phyloP scores from a whole-genome alignment of 2,329 filamentous ascomycete species.

The Paraphaeosphaeria sporulosa region DNA sequence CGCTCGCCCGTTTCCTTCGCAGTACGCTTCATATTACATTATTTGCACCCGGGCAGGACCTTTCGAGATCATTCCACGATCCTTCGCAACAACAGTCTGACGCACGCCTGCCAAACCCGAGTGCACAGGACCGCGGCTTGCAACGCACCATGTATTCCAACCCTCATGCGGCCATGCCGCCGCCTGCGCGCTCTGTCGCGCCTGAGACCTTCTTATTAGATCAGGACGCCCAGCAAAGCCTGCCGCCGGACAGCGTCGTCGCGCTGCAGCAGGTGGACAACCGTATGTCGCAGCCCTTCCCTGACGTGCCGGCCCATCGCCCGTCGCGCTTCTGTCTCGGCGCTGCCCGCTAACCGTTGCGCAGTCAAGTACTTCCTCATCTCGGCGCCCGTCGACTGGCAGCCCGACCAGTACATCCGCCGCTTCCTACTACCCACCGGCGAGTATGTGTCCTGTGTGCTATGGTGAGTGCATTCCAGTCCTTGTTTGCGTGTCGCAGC shows the following conservation, averaged over 20 bases:
- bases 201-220: slow-evolving; percentile 99
- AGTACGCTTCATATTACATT: slow-evolving; percentile 48
- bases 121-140: slow-evolving; percentile 41
- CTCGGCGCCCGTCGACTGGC: slow-evolving; percentile 97
- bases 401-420: slow-evolving; percentile 93
- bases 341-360: slow-evolving; percentile 39
- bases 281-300: slow-evolving; percentile 65
- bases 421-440: slow-evolving; percentile 94
- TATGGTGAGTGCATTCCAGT: slow-evolving; percentile 68
- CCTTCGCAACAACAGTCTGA: slow-evolving; percentile 33
- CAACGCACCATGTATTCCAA: slow-evolving; percentile 57
- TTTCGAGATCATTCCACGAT: slow-evolving; percentile 38
- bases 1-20: slow-evolving; percentile 46
- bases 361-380: slow-evolving; percentile 99
- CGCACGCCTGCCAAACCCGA: slow-evolving; percentile 37
- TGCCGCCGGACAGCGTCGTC: slow-evolving; percentile 95
- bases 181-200: slow-evolving; percentile 71
- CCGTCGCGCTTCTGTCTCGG: slow-evolving; percentile 24
- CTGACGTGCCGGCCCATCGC: slow-evolving; percentile 8
- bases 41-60: slow-evolving; percentile 49
- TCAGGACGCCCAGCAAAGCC: slow-evolving; percentile 92
- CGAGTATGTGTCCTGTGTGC: slow-evolving; percentile 97
- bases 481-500: slow-evolving; percentile 1
- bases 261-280: slow-evolving; percentile 98
- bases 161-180: slow-evolving; percentile 81